A percentile compares a stretch with the other conserved stretches of the same genome.
phyloP scores from a whole-genome alignment of 1,284 basidiomycete genomes.

The Spongiforma sp. region DNA sequence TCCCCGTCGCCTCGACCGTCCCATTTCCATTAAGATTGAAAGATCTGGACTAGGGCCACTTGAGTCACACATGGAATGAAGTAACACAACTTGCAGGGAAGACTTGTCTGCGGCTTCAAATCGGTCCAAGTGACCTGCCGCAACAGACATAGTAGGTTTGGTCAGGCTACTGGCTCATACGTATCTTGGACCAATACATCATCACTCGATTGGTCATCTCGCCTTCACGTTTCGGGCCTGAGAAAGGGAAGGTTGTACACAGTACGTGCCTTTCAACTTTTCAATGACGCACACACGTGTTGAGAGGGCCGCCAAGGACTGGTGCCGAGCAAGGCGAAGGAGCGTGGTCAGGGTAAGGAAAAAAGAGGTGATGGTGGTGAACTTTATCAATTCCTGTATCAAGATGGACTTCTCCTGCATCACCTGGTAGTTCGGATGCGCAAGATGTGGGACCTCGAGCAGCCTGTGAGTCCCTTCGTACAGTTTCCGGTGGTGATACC shows the following conservation, averaged over 20 bases:
- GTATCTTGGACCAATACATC: conserved; percentile 46
- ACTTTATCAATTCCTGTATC: conserved; percentile 3
- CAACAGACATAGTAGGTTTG: no score
- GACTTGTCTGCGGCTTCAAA: no score
- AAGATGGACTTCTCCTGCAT: conserved; percentile 4
- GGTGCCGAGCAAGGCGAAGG: neutral
- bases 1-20: no score
- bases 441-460: conserved; percentile 58
- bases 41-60: no score
- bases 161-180: conserved; percentile 45
- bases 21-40: no score
- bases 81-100: no score
- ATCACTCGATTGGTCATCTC: conserved; percentile 56
- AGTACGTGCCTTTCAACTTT: conserved; percentile 63
- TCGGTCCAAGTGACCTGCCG: no score
- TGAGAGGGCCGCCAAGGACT: conserved; percentile 10
- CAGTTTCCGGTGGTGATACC: neutral
- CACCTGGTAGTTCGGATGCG: conserved; percentile 16
- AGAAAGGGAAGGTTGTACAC: conserved; percentile 67
- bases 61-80: no score
- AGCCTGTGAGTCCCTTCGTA: conserved; percentile 47
- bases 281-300: conserved; percentile 44
- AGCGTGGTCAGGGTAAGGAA: conserved; percentile 4
- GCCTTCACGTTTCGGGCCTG: conserved; percentile 62
- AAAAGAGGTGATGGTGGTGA: conserved; percentile 8